Evolutionary conservation across 2,329 filamentous ascomycete species (phyloP).

Genomic region (Fusarium poae): DNA sequence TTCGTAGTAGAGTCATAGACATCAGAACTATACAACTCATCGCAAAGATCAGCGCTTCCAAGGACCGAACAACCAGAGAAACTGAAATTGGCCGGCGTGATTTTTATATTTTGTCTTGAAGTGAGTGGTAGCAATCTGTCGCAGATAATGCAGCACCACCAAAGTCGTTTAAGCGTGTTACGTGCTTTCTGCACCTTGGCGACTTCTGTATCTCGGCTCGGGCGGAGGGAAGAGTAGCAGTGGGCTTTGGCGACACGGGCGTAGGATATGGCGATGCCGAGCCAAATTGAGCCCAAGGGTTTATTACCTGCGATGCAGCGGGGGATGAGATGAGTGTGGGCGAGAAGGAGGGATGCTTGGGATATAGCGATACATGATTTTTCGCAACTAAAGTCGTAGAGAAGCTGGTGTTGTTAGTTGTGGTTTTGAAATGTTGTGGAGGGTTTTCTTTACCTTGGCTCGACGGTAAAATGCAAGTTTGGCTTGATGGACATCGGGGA

Average conservation of each 20-base stretch:
- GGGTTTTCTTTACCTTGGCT: conserved; percentile 40
- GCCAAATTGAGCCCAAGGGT: conserved; percentile 45
- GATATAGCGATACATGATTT: conserved; percentile 45
- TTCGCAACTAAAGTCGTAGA: conserved; percentile 47
- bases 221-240: conserved; percentile 37
- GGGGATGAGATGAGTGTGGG: conserved; percentile 45
- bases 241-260: conserved; percentile 45
- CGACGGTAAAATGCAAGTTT: conserved; percentile 45
- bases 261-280: conserved; percentile 46
- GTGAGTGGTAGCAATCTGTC: conserved; percentile 42
- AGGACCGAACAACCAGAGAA: conserved; percentile 34
- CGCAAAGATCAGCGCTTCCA: conserved; percentile 37
- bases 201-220: conserved; percentile 19
- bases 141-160: conserved; percentile 49
- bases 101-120: conserved; percentile 46
- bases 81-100: conserved; percentile 43
- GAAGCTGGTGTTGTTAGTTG: conserved; percentile 23
- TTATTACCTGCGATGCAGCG: conserved; percentile 46
- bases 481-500: conserved; percentile 43
- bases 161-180: conserved; percentile 44
- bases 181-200: conserved; percentile 31
- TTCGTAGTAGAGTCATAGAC: conserved; percentile 44
- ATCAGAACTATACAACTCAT: conserved; percentile 43
- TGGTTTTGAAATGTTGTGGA: accelerated
- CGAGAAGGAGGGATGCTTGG: conserved; percentile 43